Percentiles rank a stretch among this genome's conserved stretches.
Conservation (phyloP, 352 stramenopile genomes). For the Phytophthora rubi region DNA sequence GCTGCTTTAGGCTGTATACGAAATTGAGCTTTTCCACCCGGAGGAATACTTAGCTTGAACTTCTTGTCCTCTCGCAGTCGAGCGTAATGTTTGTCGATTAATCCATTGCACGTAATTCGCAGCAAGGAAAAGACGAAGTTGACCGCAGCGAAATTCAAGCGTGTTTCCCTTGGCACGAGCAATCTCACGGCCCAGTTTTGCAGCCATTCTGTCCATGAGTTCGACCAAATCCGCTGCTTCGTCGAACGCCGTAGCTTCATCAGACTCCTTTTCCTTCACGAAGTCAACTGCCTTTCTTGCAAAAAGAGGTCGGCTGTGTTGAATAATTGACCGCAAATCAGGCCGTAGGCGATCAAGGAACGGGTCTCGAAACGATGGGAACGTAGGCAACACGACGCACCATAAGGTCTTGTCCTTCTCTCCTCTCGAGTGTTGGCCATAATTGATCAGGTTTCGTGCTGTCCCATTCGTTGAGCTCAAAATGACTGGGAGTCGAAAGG, state of each 20-base stretch:
- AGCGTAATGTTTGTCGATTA: conserved; percentile 3
- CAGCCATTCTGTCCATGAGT: background rate
- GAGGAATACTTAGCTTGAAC: background rate
- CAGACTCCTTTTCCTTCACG: background rate
- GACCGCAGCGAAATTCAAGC: background rate
- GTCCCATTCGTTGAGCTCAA: conserved; percentile 6
- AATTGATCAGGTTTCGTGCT: conserved; percentile 1
- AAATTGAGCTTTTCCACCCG: background rate
- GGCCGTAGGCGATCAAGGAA: background rate
- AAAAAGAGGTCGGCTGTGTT: conserved; percentile 12
- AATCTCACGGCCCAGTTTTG: background rate
- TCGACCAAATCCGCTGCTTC: background rate
- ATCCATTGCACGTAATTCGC: background rate
- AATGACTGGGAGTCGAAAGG: conserved; percentile 1
- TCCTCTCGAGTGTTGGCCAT: background rate
- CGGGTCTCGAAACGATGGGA: conserved; percentile 10
- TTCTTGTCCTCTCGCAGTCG: background rate
- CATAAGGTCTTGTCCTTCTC: background rate
- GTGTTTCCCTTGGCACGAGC: background rate
- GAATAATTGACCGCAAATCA: conserved; percentile 2
- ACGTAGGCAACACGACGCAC: background rate
- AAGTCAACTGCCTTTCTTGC: background rate
- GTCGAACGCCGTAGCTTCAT: background rate
- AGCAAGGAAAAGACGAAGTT: conserved; percentile 3
- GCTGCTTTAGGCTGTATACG: background rate